Percentiles rank a stretch among this genome's conserved stretches.
Conservation (phyloP, 768 basidiomycete genomes). For the Termitomyces eurrhizus region DNA sequence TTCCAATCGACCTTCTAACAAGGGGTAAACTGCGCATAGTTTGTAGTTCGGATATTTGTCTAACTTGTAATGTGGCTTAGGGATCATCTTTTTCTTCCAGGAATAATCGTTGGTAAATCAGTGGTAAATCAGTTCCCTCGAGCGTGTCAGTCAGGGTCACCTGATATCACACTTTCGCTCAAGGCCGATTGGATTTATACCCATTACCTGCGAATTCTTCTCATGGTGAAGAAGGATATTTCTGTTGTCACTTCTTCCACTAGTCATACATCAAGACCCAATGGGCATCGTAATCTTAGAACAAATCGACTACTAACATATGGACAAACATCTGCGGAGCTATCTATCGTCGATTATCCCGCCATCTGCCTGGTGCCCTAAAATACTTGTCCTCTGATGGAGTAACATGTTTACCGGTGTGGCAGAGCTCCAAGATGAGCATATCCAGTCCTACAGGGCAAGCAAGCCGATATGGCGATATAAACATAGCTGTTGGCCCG, state of each 20-base stretch:
- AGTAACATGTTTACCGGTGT: constrained; percentile 83
- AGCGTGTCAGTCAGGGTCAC: too few relatives aligned
- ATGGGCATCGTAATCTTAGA: too few relatives aligned
- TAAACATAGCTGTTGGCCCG: constrained; percentile 97
- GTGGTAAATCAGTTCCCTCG: neutral
- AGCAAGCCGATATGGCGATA: constrained; percentile 56
- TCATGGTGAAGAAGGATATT: too few relatives aligned
- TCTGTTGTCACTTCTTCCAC: too few relatives aligned
- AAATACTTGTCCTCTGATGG: constrained; percentile 91
- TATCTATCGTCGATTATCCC: constrained; percentile 59
- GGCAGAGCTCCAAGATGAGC: constrained; percentile 60
- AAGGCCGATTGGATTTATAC: too few relatives aligned
- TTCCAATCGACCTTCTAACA: neutral
- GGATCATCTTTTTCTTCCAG: neutral
- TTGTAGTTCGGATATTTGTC: neutral
- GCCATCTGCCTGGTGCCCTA: constrained; percentile 43
- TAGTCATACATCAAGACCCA: too few relatives aligned
- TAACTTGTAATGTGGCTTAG: neutral
- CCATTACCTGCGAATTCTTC: too few relatives aligned
- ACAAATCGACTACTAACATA: too few relatives aligned
- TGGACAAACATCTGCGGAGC: constrained; percentile 39
- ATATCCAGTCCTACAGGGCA: constrained; percentile 72
- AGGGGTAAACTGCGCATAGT: neutral
- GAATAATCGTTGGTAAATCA: neutral
- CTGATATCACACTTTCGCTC: too few relatives aligned